phyloP scores from a whole-genome alignment of 2,329 filamentous ascomycete genomes.

The Penicillium corylophilum region DNA sequence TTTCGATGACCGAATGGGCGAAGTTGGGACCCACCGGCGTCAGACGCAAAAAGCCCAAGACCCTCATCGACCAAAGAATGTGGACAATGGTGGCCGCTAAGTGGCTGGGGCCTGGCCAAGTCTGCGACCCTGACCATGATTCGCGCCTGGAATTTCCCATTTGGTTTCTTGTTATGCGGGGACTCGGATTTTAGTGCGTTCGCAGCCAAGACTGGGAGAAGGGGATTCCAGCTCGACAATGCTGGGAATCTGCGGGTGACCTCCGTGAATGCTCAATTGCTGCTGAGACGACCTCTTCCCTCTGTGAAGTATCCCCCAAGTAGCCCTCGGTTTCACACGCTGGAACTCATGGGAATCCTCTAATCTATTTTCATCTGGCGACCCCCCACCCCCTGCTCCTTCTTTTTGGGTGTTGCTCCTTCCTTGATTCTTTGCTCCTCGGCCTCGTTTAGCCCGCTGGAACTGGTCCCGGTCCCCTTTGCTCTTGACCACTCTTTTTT shows the following conservation, averaged over 20 bases:
- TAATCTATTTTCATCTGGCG: neutral
- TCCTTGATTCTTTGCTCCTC: neutral
- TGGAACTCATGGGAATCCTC: constrained; percentile 11
- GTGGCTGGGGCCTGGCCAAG: constrained; percentile 15
- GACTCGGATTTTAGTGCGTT: constrained; percentile 13
- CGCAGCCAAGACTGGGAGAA: constrained; percentile 8
- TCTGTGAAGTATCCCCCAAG: constrained; percentile 9
- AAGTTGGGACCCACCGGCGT: neutral
- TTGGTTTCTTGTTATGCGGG: constrained; percentile 13
- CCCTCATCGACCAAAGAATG: neutral
- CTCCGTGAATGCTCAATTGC: neutral
- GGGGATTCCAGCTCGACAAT: constrained; percentile 5
- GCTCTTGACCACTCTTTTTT: constrained; percentile 1
- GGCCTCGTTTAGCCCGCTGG: neutral
- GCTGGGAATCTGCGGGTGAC: constrained; percentile 2
- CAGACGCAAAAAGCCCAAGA: neutral
- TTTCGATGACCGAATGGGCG: constrained; percentile 2
- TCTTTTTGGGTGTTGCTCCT: neutral
- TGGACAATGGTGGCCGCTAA: neutral
- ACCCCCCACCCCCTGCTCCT: neutral
- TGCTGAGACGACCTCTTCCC: neutral
- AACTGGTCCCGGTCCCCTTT: neutral
- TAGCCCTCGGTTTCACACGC: constrained; percentile 13
- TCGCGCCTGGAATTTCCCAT: constrained; percentile 8
- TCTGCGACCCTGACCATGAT: constrained; percentile 21